phyloP scores from a whole-genome alignment of 73 alveolate genomes.

The Tetrahymena malaccensis region DNA sequence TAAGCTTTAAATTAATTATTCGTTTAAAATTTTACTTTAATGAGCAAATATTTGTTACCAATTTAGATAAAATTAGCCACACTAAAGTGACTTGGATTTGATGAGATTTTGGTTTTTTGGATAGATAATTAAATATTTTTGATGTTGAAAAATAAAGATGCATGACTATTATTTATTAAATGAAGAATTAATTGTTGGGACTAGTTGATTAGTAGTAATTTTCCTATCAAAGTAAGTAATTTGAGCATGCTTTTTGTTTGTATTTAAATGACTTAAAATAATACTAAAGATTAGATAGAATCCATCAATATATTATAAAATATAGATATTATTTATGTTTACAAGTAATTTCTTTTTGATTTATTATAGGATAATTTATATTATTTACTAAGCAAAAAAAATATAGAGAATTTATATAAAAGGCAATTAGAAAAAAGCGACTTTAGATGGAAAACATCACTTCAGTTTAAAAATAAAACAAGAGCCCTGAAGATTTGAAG shows the following conservation, averaged over 20 bases:
- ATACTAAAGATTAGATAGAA: neutral
- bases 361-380: neutral
- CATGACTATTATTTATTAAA: neutral
- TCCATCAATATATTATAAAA: neutral
- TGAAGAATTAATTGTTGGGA: neutral
- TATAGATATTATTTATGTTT: neutral
- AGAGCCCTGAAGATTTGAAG: neutral
- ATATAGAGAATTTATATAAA: neutral
- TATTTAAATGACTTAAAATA: neutral
- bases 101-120: too few relatives aligned
- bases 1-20: neutral
- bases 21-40: too few relatives aligned
- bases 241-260: neutral
- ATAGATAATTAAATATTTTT: neutral
- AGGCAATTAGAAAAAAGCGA: neutral
- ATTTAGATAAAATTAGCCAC: neutral
- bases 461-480: too few relatives aligned
- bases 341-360: neutral
- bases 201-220: neutral
- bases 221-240: neutral
- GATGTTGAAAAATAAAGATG: neutral
- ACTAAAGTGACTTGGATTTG: neutral
- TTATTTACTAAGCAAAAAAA: neutral
- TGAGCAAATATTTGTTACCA: neutral
- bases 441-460: neutral